phyloP scores from a whole-genome alignment of 148 eudicot species.

The Camellia granthamiana region DNA sequence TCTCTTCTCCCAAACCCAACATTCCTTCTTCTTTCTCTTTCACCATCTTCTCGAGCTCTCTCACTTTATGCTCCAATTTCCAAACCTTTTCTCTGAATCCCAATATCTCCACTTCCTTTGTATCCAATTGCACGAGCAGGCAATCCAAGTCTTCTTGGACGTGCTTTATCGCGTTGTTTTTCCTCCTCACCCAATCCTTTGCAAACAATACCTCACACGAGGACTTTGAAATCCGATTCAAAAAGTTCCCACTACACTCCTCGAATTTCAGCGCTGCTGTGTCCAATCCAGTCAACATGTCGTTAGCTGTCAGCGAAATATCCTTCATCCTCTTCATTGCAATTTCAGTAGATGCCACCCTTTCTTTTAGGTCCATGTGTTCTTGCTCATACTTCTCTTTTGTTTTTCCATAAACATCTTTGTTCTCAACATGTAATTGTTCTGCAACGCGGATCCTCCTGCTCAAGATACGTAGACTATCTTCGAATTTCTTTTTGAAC shows the following conservation, averaged over 20 bases:
- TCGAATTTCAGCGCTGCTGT: slow-evolving; percentile 32
- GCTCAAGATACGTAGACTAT: slow-evolving; percentile 54
- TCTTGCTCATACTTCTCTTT: slow-evolving; percentile 24
- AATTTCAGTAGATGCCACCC: slow-evolving; percentile 24
- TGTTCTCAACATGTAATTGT: slow-evolving; percentile 63
- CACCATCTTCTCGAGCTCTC: slow-evolving; percentile 43
- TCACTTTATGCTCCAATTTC: slow-evolving; percentile 48
- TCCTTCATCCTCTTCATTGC: slow-evolving; percentile 34
- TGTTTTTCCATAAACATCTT: slow-evolving; percentile 44
- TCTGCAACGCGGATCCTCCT: slow-evolving; percentile 77
- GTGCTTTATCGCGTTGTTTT: slow-evolving; percentile 40
- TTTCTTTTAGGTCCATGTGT: not conserved
- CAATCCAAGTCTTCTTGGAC: slow-evolving; percentile 34
- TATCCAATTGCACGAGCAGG: slow-evolving; percentile 32
- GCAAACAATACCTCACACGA: slow-evolving; percentile 58
- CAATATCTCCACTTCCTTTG: slow-evolving; percentile 49
- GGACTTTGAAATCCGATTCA: slow-evolving; percentile 42
- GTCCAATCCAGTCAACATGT: slow-evolving; percentile 37
- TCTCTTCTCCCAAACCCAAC: slow-evolving; percentile 53
- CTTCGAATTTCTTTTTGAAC: slow-evolving; percentile 60
- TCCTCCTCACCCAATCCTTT: slow-evolving; percentile 58
- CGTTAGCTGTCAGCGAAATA: slow-evolving; percentile 33
- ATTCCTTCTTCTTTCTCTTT: slow-evolving; percentile 60
- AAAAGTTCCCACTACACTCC: slow-evolving; percentile 40
- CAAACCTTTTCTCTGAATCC: slow-evolving; percentile 38